A percentile compares a stretch with the other conserved stretches of the same genome.
phyloP scores from a whole-genome alignment of 352 stramenopile genomes.

The Blastocystis hominis region DNA sequence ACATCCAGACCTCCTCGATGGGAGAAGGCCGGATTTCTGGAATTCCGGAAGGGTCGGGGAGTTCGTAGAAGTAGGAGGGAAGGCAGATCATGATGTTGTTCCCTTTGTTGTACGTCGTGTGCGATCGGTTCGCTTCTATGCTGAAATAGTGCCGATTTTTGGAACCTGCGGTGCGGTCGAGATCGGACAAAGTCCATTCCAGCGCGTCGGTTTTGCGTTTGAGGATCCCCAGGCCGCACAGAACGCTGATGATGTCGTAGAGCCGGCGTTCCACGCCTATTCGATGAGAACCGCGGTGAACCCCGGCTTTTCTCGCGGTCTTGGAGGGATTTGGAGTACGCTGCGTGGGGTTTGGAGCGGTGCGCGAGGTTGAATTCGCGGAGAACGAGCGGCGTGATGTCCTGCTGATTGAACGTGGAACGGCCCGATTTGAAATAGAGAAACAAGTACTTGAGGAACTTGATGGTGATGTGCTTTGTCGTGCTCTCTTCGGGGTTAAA shows the following conservation, averaged over 20 bases:
- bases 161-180: neutral
- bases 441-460: constrained; percentile 54
- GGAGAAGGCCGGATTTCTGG: neutral
- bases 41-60: neutral
- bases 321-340: neutral
- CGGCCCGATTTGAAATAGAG: constrained; percentile 36
- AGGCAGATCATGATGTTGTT: constrained; percentile 56
- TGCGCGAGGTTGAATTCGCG: neutral
- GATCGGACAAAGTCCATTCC: neutral
- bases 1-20: neutral
- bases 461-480: constrained; percentile 48
- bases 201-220: constrained; percentile 1
- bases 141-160: neutral
- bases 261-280: constrained; percentile 26
- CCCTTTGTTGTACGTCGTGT: constrained; percentile 7
- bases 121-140: neutral
- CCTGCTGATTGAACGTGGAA: constrained; percentile 39
- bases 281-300: neutral
- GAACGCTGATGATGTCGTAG: constrained; percentile 45
- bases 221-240: constrained; percentile 22
- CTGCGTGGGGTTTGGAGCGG: neutral
- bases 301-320: constrained; percentile 1
- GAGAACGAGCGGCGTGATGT: constrained; percentile 24
- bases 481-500: neutral
- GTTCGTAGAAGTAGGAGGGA: neutral